Percentiles rank a stretch among this genome's conserved stretches.
These are phyloP conservation scores for Lachnellula arida DNA, from an alignment of 2,329 filamentous ascomycete species.

Conservation along the genomic window DNA sequence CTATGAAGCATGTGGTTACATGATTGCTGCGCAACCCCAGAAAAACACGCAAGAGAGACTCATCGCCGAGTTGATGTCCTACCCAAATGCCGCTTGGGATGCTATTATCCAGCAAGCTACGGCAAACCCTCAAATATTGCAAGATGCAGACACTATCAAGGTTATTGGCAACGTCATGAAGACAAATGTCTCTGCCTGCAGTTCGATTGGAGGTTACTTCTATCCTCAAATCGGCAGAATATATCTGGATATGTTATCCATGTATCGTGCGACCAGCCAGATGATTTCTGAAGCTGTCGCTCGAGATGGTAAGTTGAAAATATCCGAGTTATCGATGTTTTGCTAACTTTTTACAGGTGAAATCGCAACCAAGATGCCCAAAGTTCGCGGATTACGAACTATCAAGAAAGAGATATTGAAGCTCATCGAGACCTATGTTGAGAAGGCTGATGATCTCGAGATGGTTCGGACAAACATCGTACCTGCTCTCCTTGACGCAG, in stretches of 20 bases:
- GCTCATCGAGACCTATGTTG: conserved; percentile 95
- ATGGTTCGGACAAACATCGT: conserved; percentile 93
- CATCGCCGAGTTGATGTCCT: conserved; percentile 85
- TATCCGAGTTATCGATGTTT: background rate
- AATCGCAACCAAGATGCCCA: conserved; percentile 95
- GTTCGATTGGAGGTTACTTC: conserved; percentile 94
- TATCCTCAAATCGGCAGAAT: conserved; percentile 97
- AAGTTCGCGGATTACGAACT: conserved; percentile 87
- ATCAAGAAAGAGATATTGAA: conserved; percentile 99
- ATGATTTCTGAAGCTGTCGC: conserved; percentile 92
- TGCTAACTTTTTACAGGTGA: conserved; percentile 55
- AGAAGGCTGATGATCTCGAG: conserved; percentile 94
- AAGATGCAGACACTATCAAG: conserved; percentile 94
- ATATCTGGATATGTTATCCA: conserved; percentile 97
- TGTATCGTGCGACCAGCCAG: conserved; percentile 96
- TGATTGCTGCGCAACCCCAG: conserved; percentile 97
- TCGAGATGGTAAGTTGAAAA: conserved; percentile 60
- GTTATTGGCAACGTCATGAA: conserved; percentile 99
- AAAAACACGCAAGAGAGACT: conserved; percentile 90
- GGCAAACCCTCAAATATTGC: conserved; percentile 76
- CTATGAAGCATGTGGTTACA: conserved; percentile 97
- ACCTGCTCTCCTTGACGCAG: conserved; percentile 88
- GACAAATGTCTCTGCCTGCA: conserved; percentile 98
- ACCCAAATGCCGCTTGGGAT: conserved; percentile 94
- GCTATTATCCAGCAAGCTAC: conserved; percentile 87